Base-by-base conservation (phyloP, 148 eudicot genomes). In the Agrostemma githago region DNA sequence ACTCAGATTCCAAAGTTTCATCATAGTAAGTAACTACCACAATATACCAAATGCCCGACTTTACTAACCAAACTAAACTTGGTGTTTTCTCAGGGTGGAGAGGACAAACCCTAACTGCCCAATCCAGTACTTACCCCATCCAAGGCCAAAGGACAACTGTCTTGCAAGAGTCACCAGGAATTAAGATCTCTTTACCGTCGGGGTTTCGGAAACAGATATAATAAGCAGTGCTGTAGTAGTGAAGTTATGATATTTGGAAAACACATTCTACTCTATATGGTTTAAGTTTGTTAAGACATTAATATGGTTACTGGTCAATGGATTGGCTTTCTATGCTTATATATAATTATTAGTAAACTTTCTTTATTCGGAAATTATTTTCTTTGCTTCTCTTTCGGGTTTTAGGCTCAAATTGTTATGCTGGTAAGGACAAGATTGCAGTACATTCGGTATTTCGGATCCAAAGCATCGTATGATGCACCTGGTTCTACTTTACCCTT, bases 111-210 rank as follows among this genome's bases (percentile, higher is more conserved):
- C 96, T 0, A 74, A 72, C 5, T 87, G 96, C 71, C 83, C 83
- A 5, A 11, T 72, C 46, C 84, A 84, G 84, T 85, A 78, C 76
- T 73, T 94, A 42, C 98, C 98, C 1, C 98, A 91, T 74, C 80
- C 82, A 56, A 94, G 98, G 79, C 98, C 98, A 34, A 81, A 80
- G 76, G 98, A 94, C 69, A 89, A 89, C 78, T 94, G 97, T 76
- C 41, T 94, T 71, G 98, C 84, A 65, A 91, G 73, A 83, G 72
- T 94, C 9, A 73, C 12, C 43, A 83, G 43, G 63, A 57, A 46
- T 6, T 79, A 74, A 74, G 40, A 64, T 26, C 34, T 37, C 26
- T 44, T 66, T n/a, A 26, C 61, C 21, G 72, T 54, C 14, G 21
- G 43, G 5, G 38, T 67, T 65, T 65, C 68, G 6, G 46, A 65